Percentiles rank a stretch among this genome's conserved stretches.
Evolutionary conservation across 1,284 basidiomycete genomes (phyloP).

Genomic region (Ustilago cynodontis): DNA sequence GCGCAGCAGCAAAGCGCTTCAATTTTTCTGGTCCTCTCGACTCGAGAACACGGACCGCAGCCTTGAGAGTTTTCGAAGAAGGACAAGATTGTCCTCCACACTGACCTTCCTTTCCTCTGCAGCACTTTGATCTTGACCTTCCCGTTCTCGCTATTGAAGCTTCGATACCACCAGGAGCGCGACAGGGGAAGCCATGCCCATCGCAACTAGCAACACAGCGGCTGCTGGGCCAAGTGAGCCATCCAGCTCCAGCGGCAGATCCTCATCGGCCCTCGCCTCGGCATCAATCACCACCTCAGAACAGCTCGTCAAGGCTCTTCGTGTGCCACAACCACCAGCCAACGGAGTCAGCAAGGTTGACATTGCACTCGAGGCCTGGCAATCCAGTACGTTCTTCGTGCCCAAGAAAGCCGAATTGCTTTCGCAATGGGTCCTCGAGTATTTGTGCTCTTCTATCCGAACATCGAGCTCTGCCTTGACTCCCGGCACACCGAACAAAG

Average conservation of each 20-base stretch:
- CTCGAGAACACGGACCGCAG: slow-evolving; percentile 15
- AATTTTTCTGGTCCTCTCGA: background rate
- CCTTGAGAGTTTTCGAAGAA: too few species aligned
- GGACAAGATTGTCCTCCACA: slow-evolving; percentile 37
- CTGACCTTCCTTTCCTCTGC: background rate
- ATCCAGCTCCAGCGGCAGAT: background rate
- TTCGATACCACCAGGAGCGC: background rate
- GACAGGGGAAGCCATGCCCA: slow-evolving; percentile 2
- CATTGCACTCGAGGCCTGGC: slow-evolving; percentile 45
- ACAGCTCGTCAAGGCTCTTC: slow-evolving; percentile 59
- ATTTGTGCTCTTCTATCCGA: slow-evolving; percentile 34
- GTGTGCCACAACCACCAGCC: slow-evolving; percentile 33
- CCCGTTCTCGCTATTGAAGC: background rate
- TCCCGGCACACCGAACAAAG: slow-evolving; percentile 28
- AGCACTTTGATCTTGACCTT: slow-evolving; percentile 3
- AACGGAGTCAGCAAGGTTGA: slow-evolving; percentile 36
- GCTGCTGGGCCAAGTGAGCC: slow-evolving; percentile 5
- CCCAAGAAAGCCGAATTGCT: slow-evolving; percentile 57
- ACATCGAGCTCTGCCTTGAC: slow-evolving; percentile 10
- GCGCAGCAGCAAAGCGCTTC: background rate
- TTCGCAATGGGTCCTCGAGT: slow-evolving; percentile 51
- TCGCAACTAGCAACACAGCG: slow-evolving; percentile 9
- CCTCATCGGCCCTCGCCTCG: slow-evolving; percentile 19
- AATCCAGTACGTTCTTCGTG: slow-evolving; percentile 35
- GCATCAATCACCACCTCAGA: slow-evolving; percentile 60